Percentiles rank a stretch among this genome's conserved stretches.
Evolutionary conservation across 306 rosid species (phyloP).

Genomic region (Oemleria cerasiformis): DNA sequence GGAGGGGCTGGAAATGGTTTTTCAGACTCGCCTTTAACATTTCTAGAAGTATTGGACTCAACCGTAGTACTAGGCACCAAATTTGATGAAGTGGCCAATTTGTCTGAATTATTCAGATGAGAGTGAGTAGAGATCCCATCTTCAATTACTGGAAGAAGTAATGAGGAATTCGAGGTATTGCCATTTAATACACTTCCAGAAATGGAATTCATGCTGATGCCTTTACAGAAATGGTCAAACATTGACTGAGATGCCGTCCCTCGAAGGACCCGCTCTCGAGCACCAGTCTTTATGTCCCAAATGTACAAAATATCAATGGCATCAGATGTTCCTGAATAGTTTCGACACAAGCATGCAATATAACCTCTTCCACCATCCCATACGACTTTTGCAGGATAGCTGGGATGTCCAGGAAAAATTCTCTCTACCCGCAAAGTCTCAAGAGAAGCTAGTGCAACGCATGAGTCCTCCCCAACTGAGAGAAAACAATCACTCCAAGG

Average conservation of each 20-base stretch:
- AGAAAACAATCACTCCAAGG: slow-evolving; percentile 93
- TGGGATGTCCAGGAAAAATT: slow-evolving; percentile 86
- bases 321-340: slow-evolving; percentile 62
- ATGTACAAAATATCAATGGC: slow-evolving; percentile 60
- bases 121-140: slow-evolving; percentile 61
- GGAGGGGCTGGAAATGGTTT: slow-evolving; percentile 32
- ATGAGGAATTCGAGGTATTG: slow-evolving; percentile 85
- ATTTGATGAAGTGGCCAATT: slow-evolving; percentile 42
- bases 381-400: slow-evolving; percentile 83
- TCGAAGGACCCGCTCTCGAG: slow-evolving; percentile 77
- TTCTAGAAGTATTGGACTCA: slow-evolving; percentile 44
- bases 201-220: slow-evolving; percentile 60
- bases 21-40: slow-evolving; percentile 39
- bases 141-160: slow-evolving; percentile 68
- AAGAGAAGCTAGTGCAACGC: slow-evolving; percentile 82
- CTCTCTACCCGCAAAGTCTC: slow-evolving; percentile 89
- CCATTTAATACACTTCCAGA: slow-evolving; percentile 70
- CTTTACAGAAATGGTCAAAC: slow-evolving; percentile 88
- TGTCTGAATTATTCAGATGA: slow-evolving; percentile 38
- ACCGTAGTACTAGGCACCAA: slow-evolving; percentile 44
- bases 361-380: slow-evolving; percentile 95
- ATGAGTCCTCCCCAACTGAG: slow-evolving; percentile 94
- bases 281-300: slow-evolving; percentile 94
- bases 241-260: slow-evolving; percentile 90
- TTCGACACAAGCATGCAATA: slow-evolving; percentile 75